Evolutionary conservation across 164 flowering plant genomes (phyloP).

Genomic region (Amborella trichopoda): DNA sequence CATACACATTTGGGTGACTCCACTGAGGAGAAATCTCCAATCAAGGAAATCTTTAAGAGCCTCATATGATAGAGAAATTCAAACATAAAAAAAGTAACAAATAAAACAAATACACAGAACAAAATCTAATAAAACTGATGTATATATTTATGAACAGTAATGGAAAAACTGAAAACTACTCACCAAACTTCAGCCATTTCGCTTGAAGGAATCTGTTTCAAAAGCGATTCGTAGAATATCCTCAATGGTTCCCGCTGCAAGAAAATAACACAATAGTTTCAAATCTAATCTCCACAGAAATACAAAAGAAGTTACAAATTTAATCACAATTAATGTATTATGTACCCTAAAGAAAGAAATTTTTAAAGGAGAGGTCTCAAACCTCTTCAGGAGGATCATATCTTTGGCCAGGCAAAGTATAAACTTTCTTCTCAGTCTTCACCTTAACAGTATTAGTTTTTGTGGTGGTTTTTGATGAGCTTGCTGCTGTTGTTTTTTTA

Average conservation of each 20-base stretch:
- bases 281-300: no score
- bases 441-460: constrained; percentile 37
- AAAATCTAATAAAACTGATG: not conserved
- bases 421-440: constrained; percentile 65
- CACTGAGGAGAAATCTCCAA: no score
- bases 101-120: not conserved
- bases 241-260: constrained; percentile 88
- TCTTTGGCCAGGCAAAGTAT: constrained; percentile 73
- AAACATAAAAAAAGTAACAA: not conserved
- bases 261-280: constrained; percentile 4
- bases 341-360: no score
- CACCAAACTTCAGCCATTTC: constrained; percentile 99
- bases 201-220: constrained; percentile 83
- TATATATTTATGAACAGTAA: not conserved
- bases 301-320: no score
- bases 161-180: constrained; percentile 12
- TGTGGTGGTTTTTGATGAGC: constrained; percentile 38
- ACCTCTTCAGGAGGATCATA: constrained; percentile 95
- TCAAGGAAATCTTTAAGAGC: no score
- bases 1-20: no score
- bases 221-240: constrained; percentile 86
- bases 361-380: constrained; percentile 1
- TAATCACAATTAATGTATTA: no score
- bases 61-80: no score
- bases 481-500: constrained; percentile 30